These are phyloP conservation scores for Sanghuangporus sanghuang DNA, from an alignment of 1,284 basidiomycete species.

Conservation along the genomic window DNA sequence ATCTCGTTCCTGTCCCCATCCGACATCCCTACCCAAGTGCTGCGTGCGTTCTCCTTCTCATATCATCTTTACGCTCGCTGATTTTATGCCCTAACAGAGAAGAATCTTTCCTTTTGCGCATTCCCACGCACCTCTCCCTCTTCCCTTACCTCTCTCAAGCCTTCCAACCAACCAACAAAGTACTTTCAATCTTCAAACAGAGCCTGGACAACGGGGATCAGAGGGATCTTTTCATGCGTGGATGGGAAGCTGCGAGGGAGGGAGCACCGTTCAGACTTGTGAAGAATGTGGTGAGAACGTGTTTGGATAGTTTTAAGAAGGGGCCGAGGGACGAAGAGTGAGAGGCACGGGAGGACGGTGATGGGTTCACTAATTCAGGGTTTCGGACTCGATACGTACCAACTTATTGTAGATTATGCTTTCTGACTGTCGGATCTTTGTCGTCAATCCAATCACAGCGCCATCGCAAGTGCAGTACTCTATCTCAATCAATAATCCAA, in stretches of 20 bases:
- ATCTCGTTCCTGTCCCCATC: neutral
- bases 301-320: constrained; percentile 9
- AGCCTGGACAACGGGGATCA: constrained; percentile 48
- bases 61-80: too few relatives aligned
- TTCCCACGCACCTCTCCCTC: constrained; percentile 33
- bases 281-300: constrained; percentile 36
- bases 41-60: neutral
- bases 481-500: too few relatives aligned
- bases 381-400: too few relatives aligned
- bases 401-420: too few relatives aligned
- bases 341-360: neutral
- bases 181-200: constrained; percentile 41
- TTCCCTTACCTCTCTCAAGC: constrained; percentile 42
- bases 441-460: neutral
- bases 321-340: constrained; percentile 9
- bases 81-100: constrained; percentile 21
- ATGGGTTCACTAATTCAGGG: too few relatives aligned
- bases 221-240: constrained; percentile 40
- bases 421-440: too few relatives aligned
- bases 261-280: constrained; percentile 51
- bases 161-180: constrained; percentile 43
- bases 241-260: constrained; percentile 51
- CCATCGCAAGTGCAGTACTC: neutral
- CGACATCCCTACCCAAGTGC: constrained; percentile 13
- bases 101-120: constrained; percentile 26